phyloP scores from a whole-genome alignment of 2,329 filamentous ascomycete species.

The Teratosphaeria zuluensis region DNA sequence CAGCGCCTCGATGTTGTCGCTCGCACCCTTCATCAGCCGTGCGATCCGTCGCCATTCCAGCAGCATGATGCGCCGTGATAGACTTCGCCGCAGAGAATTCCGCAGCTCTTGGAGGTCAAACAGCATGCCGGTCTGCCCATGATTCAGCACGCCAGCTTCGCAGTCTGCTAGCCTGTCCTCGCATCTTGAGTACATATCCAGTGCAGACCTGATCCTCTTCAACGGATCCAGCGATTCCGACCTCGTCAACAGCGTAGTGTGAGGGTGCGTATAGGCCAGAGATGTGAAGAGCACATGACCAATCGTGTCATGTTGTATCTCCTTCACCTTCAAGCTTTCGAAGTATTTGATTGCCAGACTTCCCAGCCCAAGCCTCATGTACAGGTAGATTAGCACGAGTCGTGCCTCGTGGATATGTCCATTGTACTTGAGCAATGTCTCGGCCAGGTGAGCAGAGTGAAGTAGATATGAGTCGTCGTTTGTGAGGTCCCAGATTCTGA shows the following conservation, averaged over 20 bases:
- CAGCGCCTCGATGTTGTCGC: conserved; percentile 7
- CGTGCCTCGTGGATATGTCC: conserved; percentile 24
- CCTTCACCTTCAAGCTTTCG: conserved; percentile 25
- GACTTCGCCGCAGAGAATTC: conserved; percentile 18
- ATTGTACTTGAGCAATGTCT: conserved; percentile 18
- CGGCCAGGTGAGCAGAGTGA: conserved; percentile 21
- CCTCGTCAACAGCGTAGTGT: conserved; percentile 10
- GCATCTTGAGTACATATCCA: conserved; percentile 22
- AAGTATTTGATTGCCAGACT: conserved; percentile 22
- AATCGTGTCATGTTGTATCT: conserved; percentile 28
- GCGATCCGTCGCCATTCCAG: conserved; percentile 25
- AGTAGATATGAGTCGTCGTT: conserved; percentile 15
- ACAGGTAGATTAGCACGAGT: conserved; percentile 25
- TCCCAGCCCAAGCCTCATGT: conserved; percentile 25
- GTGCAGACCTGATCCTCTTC: conserved; percentile 17
- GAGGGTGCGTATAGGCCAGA: conserved; percentile 23
- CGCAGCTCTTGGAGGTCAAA: conserved; percentile 27
- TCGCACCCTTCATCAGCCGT: conserved; percentile 17
- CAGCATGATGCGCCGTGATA: conserved; percentile 21
- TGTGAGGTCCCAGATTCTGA: conserved; percentile 16
- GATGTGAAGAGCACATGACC: conserved; percentile 25
- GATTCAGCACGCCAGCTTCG: conserved; percentile 19
- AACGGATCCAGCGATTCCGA: conserved; percentile 17
- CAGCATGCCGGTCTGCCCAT: conserved; percentile 26
- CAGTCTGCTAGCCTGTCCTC: conserved; percentile 25